Conservation (phyloP, 2,329 filamentous ascomycete species). For the Fusarium pseudoanthophilum region DNA sequence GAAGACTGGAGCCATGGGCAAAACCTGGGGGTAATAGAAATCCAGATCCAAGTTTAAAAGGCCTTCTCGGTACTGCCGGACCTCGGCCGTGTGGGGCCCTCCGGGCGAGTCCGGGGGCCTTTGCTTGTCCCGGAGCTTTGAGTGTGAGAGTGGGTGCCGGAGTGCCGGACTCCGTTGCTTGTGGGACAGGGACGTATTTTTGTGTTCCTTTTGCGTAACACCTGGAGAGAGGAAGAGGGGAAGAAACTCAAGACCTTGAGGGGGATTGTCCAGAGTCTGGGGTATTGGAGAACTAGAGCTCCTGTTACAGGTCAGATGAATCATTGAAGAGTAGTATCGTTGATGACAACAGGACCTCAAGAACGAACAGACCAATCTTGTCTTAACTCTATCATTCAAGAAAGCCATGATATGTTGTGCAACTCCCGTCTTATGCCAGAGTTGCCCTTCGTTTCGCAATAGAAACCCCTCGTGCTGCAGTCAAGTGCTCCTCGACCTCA, state of each 20-base stretch:
- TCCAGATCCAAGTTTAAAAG: conserved; percentile 32
- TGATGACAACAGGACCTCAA: background rate
- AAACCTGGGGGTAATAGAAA: conserved; percentile 54
- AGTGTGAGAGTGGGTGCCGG: conserved; percentile 30
- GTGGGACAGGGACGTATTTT: conserved; percentile 13
- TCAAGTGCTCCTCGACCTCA: conserved; percentile 29
- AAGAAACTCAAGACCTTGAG: conserved; percentile 3
- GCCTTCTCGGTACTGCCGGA: conserved; percentile 38
- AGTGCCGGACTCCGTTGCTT: conserved; percentile 33
- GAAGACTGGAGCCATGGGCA: conserved; percentile 31
- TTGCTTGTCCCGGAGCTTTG: conserved; percentile 21
- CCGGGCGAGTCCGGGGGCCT: conserved; percentile 40
- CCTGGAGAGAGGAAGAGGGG: background rate
- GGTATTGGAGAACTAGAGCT: conserved; percentile 28
- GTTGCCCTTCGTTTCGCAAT: conserved; percentile 20
- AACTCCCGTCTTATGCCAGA: conserved; percentile 28
- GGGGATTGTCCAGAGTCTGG: conserved; percentile 20
- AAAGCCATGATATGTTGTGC: conserved; percentile 30
- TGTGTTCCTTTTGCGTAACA: conserved; percentile 8
- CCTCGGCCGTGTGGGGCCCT: conserved; percentile 41
- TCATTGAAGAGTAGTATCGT: conserved; percentile 1
- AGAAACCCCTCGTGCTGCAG: conserved; percentile 31
- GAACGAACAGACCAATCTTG: conserved; percentile 18
- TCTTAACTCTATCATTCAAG: conserved; percentile 16
- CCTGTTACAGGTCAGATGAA: background rate